Evolutionary conservation across 306 rosid species (phyloP).

Genomic region (Elaeagnus macrophylla): DNA sequence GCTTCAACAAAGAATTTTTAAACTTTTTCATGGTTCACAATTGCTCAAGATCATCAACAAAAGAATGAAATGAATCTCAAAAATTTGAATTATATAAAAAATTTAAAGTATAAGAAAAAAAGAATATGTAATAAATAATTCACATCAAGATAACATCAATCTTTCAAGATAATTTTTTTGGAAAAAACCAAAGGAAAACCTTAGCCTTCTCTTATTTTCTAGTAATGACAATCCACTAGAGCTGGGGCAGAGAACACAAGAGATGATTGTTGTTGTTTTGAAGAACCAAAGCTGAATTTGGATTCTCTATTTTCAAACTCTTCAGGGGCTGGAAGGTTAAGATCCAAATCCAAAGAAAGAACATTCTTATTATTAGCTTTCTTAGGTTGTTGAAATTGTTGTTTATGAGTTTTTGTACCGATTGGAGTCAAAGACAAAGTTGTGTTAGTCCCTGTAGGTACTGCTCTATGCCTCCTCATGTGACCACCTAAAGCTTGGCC

Average conservation of each 20-base stretch:
- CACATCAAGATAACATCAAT: conserved; percentile 24
- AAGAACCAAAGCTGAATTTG: conserved; percentile 45
- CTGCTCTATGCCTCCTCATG: conserved; percentile 71
- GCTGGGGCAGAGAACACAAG: conserved; percentile 56
- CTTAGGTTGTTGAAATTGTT: conserved; percentile 26
- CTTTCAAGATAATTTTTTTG: background rate
- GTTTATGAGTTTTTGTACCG: conserved; percentile 29
- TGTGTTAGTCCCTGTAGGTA: conserved; percentile 19
- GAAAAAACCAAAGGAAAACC: conserved; percentile 10
- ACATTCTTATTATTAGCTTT: conserved; percentile 34
- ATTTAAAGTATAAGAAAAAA: conserved; percentile 13
- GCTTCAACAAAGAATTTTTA: no score
- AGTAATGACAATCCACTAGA: conserved; percentile 97
- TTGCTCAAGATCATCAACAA: conserved; percentile 2
- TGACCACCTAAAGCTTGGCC: conserved; percentile 95
- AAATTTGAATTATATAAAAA: conserved; percentile 19
- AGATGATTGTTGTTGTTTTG: conserved; percentile 38
- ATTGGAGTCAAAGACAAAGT: conserved; percentile 46
- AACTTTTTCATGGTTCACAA: background rate
- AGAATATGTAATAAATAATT: conserved; percentile 10
- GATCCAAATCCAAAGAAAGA: conserved; percentile 72
- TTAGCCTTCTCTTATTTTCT: conserved; percentile 13
- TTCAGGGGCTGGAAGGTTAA: conserved; percentile 92
- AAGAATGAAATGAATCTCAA: conserved; percentile 39
- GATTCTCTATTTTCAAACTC: conserved; percentile 63